Base-by-base conservation (phyloP, 192 early-diverging fungal species). In the Coemansia sp. region DNA sequence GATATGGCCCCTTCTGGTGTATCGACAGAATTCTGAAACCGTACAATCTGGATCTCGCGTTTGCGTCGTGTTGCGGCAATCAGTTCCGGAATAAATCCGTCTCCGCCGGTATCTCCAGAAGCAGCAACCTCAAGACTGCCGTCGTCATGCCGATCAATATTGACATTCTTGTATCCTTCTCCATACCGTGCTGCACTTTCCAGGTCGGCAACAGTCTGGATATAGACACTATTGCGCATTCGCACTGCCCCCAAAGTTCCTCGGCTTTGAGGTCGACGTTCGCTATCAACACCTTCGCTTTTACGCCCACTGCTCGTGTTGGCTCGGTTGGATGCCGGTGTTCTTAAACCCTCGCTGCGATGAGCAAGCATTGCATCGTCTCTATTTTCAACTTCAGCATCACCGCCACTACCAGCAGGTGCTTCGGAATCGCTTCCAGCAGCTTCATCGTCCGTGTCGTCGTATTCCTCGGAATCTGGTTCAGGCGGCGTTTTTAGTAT, bases 1-100 rank as follows among this genome's bases (percentile, higher is more conserved):
- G 30, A 56, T 31, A 78, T 78, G 0, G 63, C 68, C 9, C 53
- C 68, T n/a, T 67, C 64, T 5, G 74, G 68, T 6, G 40, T 38
- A 33, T 78, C 74, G 0, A 78, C 64, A 0, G 63, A 18, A 15
- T 66, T 61, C 45, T 70, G 63, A 37, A 70, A 67, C 38, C 55
- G 51, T 40, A 78, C 53, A 23, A 78, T 78, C 68, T 70, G 74
- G 35, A 78, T 71, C 36, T 70, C 74, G 30, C 74, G 74, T 50
- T 78, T 78, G 23, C 74, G 63, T n/a, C 74, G 54, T 3, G 68
- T 53, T 0, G 68, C 74, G 1, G 74, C 63, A 49, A 78, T 78
- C 33, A 78, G 57, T 9, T 61, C 64, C 7, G 74, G 74, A 21
- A 78, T 57, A 63, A 78, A 71, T 13, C 59, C 60, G 15, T 78